phyloP scores from a whole-genome alignment of 139 green algal species.

The Chlorella sp. region DNA sequence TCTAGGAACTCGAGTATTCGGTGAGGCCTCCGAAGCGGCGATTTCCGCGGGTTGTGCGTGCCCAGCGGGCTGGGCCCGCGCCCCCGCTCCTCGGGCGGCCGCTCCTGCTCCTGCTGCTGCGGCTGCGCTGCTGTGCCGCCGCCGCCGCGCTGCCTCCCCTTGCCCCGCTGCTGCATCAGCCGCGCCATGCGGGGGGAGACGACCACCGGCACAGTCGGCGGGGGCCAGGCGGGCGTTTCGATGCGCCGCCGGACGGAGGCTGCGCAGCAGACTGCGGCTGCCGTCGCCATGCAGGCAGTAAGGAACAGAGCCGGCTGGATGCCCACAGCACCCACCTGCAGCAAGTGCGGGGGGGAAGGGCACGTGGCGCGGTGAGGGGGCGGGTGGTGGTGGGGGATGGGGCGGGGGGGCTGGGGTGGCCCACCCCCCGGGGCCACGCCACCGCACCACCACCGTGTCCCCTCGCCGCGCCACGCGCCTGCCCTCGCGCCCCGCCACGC shows the following conservation, averaged over 20 bases:
- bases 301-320: constrained; percentile 9
- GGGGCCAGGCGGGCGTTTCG: no score
- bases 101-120: not conserved
- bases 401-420: not conserved
- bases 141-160: not conserved
- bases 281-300: not conserved
- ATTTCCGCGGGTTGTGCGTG: no score
- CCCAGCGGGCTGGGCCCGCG: no score
- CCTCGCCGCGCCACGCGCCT: not conserved
- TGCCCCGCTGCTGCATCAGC: not conserved
- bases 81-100: no score
- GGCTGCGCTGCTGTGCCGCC: not conserved
- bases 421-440: not conserved
- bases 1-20: no score
- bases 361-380: not conserved
- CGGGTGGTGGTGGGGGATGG: not conserved
- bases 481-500: not conserved
- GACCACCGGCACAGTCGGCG: no score
- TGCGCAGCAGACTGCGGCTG: not conserved
- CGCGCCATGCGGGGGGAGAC: no score
- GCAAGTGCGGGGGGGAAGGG: not conserved
- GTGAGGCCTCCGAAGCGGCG: no score
- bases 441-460: not conserved
- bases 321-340: constrained; percentile 20
- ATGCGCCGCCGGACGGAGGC: not conserved